phyloP scores from a whole-genome alignment of 805 yeast genomes.

The Ogataea thermomethanolica region DNA sequence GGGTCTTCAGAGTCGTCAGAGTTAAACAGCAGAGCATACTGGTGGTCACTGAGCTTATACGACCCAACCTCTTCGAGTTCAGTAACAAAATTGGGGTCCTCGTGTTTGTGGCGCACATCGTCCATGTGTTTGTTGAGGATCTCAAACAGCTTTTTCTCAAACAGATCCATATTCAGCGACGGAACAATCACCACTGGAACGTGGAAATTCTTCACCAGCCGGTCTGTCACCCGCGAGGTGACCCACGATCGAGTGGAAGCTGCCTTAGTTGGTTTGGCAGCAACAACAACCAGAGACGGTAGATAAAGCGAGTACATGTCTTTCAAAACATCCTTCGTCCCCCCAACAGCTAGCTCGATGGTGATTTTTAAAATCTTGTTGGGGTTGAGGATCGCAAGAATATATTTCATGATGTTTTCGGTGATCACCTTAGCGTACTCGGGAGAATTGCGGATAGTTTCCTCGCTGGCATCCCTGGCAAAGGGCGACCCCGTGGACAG shows the following conservation, averaged over 20 bases:
- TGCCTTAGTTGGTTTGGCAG: conserved; percentile 50
- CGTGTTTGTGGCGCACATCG: conserved; percentile 12
- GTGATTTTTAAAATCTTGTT: conserved; percentile 46
- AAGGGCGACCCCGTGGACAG: conserved; percentile 15
- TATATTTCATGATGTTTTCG: conserved; percentile 50
- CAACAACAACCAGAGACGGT: conserved; percentile 55
- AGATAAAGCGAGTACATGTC: conserved; percentile 59
- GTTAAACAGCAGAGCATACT: conserved; percentile 11
- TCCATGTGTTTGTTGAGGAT: conserved; percentile 27
- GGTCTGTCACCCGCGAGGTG: conserved; percentile 59
- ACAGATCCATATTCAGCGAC: conserved; percentile 51
- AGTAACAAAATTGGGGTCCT: conserved; percentile 15
- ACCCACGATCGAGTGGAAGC: conserved; percentile 56
- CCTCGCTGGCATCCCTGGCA: conserved; percentile 24
- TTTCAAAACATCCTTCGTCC: conserved; percentile 51
- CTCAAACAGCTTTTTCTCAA: conserved; percentile 43
- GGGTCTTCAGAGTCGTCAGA: not conserved
- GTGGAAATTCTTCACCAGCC: conserved; percentile 60
- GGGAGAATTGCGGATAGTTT: conserved; percentile 41
- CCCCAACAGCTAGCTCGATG: conserved; percentile 60
- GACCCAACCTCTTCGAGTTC: conserved; percentile 27
- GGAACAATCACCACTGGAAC: conserved; percentile 69
- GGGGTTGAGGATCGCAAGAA: conserved; percentile 44
- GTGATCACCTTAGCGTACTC: conserved; percentile 45
- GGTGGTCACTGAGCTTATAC: conserved; percentile 26